phyloP scores from a whole-genome alignment of 2,329 filamentous ascomycete genomes.

The Aspergillus clavatus region DNA sequence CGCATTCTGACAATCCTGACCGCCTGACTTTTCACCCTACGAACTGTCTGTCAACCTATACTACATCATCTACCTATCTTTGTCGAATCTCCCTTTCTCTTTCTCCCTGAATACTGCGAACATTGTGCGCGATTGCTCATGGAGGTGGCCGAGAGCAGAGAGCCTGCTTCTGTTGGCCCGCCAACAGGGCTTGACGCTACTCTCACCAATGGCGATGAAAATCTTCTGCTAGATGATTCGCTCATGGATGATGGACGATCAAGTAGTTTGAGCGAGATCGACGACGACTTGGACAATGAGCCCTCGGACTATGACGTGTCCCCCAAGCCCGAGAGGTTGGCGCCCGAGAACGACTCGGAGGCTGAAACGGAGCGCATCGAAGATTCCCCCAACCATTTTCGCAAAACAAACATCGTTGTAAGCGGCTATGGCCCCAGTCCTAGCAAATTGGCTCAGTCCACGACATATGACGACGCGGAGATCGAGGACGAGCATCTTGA shows the following conservation, averaged over 20 bases:
- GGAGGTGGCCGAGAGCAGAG: conserved; percentile 38
- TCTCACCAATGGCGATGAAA: conserved; percentile 34
- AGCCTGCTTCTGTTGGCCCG: conserved; percentile 32
- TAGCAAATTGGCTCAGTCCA: conserved; percentile 67
- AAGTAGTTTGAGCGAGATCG: conserved; percentile 89
- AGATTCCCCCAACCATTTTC: conserved; percentile 69
- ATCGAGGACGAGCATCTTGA: conserved; percentile 49
- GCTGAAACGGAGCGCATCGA: conserved; percentile 93
- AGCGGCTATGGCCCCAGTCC: conserved; percentile 63
- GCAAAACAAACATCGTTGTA: conserved; percentile 59
- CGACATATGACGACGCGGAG: conserved; percentile 42
- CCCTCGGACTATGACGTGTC: conserved; percentile 48
- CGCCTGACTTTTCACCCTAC: conserved; percentile 16
- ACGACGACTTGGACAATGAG: conserved; percentile 69
- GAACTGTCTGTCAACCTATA: not conserved
- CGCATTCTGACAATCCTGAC: conserved; percentile 5
- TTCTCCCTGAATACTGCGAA: conserved; percentile 5
- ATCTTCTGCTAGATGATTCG: conserved; percentile 38
- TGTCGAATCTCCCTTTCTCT: not conserved
- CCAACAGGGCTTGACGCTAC: conserved; percentile 30
- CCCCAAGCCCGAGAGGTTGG: conserved; percentile 49
- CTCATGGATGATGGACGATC: conserved; percentile 65
- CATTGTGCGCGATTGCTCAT: conserved; percentile 21
- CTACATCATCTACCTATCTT: not conserved
- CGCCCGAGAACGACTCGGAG: conserved; percentile 68